A percentile compares a stretch with the other conserved stretches of the same genome.
Evolutionary conservation across 2,329 filamentous ascomycete genomes (phyloP).

Genomic region (Ophiostoma quercus): DNA sequence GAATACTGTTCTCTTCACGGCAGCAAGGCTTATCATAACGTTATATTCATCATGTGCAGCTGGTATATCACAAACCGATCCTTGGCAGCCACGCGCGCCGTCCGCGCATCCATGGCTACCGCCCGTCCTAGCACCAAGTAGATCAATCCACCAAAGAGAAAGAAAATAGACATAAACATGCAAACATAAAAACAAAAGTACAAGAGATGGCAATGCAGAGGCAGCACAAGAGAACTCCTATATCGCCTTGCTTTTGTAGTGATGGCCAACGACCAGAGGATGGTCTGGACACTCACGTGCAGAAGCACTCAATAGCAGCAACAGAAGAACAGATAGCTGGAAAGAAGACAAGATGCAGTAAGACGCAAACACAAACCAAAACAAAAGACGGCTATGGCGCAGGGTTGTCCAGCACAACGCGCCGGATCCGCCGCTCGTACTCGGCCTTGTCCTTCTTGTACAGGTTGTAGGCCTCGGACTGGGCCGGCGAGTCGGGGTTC

Average conservation of each 20-base stretch:
- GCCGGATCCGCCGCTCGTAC: conserved; percentile 82
- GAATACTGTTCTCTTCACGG: background rate
- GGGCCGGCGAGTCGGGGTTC: conserved; percentile 92
- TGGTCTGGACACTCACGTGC: background rate
- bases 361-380: background rate
- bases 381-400: conserved; percentile 49
- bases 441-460: conserved; percentile 84
- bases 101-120: background rate
- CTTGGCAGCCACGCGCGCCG: background rate
- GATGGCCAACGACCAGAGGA: background rate
- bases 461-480: conserved; percentile 94
- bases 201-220: background rate
- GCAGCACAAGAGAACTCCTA: conserved; percentile 16
- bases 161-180: background rate
- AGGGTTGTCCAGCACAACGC: conserved; percentile 85
- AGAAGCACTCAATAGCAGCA: conserved; percentile 12
- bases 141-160: background rate
- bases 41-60: conserved; percentile 14
- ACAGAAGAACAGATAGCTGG: background rate
- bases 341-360: background rate
- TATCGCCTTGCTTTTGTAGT: conserved; percentile 18
- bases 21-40: background rate
- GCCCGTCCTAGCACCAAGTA: background rate
- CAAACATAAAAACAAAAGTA: background rate
- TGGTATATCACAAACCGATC: conserved; percentile 17